phyloP scores from a whole-genome alignment of 257 asterid genomes.

The Coffea eugenioides region DNA sequence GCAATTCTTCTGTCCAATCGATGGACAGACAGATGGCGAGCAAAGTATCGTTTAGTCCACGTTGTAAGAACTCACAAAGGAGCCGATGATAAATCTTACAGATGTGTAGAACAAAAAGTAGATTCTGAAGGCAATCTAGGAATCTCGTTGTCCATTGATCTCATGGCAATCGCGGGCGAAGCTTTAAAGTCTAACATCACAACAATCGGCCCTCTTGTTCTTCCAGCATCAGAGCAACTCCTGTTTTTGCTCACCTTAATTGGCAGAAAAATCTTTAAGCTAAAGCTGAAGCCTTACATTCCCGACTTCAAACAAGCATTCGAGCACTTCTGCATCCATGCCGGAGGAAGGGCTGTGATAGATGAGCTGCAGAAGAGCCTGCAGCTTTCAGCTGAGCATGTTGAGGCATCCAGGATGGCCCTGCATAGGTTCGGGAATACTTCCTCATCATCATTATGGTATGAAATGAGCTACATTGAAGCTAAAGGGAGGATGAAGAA shows the following conservation, averaged over 20 bases:
- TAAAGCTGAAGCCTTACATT: conserved; percentile 80
- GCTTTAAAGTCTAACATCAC: conserved; percentile 85
- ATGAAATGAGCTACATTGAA: conserved; percentile 66
- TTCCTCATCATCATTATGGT: conserved; percentile 83
- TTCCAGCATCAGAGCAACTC: conserved; percentile 81
- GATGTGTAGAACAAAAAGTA: conserved; percentile 74
- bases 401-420: conserved; percentile 92
- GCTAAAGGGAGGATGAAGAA: conserved; percentile 77
- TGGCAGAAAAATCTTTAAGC: conserved; percentile 73
- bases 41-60: conserved; percentile 65
- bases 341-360: conserved; percentile 88
- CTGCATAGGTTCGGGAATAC: conserved; percentile 77
- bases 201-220: conserved; percentile 76
- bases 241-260: conserved; percentile 70
- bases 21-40: conserved; percentile 45
- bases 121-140: conserved; percentile 80
- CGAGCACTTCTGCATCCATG: conserved; percentile 86
- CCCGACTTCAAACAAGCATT: conserved; percentile 84
- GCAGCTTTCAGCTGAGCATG: conserved; percentile 78
- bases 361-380: conserved; percentile 89
- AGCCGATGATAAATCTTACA: conserved; percentile 71
- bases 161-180: conserved; percentile 88
- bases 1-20: conserved; percentile 73
- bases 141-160: conserved; percentile 64
- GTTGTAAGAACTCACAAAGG: conserved; percentile 93